Conservation (phyloP, 306 rosid species). For the Lathyrus aphaca region DNA sequence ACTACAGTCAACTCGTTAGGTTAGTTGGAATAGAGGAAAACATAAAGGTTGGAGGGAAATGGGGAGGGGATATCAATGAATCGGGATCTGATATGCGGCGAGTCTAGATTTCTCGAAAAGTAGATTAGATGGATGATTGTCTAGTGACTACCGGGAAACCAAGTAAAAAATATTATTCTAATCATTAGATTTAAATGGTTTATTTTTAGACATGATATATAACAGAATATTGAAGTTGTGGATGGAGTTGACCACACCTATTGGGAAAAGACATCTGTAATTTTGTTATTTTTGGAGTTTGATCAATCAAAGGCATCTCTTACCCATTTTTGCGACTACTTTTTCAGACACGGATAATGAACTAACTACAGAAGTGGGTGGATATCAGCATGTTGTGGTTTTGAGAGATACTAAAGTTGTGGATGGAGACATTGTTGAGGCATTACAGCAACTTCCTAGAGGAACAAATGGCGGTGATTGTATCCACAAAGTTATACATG, state of each 20-base stretch:
- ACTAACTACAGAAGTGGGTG: constrained; percentile 82
- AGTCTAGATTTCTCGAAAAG: background rate
- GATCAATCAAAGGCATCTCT: constrained; percentile 24
- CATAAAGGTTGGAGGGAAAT: background rate
- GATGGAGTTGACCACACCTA: background rate
- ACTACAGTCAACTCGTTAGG: background rate
- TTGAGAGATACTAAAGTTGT: constrained; percentile 72
- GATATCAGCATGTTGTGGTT: constrained; percentile 82
- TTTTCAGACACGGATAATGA: constrained; percentile 78
- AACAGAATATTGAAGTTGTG: background rate
- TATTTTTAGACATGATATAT: constrained; percentile 5
- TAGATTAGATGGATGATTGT: constrained; percentile 9
- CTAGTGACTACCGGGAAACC: constrained; percentile 9
- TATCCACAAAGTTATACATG: constrained; percentile 53
- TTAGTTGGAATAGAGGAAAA: background rate
- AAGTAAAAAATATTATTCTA: background rate
- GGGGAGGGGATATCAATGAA: background rate
- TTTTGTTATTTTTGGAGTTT: constrained; percentile 6
- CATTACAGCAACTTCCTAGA: constrained; percentile 70
- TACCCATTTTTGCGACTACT: constrained; percentile 35
- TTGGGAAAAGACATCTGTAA: background rate
- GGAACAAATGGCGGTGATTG: constrained; percentile 84
- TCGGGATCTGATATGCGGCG: background rate
- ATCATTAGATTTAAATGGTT: background rate
- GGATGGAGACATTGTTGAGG: constrained; percentile 72